phyloP scores from a whole-genome alignment of 148 eudicot genomes.

The Cornus controversa region DNA sequence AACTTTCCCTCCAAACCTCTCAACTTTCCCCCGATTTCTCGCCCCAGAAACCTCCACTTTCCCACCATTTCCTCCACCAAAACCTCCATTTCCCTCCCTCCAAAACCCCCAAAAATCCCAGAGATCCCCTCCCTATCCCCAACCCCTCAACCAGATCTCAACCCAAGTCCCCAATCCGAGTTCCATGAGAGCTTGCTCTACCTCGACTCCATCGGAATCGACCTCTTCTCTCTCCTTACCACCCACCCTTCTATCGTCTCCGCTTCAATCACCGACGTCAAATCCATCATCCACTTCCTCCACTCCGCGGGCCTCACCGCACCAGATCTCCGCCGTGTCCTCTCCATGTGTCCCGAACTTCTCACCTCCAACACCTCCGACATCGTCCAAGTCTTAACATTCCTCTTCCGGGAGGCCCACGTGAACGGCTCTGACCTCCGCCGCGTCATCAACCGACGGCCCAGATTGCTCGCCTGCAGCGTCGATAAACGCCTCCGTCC shows the following conservation, averaged over 20 bases:
- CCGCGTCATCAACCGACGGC: conserved; percentile 68
- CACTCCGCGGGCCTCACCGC: conserved; percentile 42
- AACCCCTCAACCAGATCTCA: background rate
- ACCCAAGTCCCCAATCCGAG: conserved; percentile 14
- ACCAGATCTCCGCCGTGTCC: conserved; percentile 53
- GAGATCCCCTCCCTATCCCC: conserved; percentile 18
- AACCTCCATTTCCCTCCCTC: conserved; percentile 19
- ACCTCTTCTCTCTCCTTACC: conserved; percentile 46
- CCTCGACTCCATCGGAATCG: conserved; percentile 82
- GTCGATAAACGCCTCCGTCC: conserved; percentile 72
- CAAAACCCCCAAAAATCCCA: conserved; percentile 27
- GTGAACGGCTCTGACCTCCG: conserved; percentile 48
- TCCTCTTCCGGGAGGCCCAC: conserved; percentile 76
- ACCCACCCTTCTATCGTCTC: conserved; percentile 44
- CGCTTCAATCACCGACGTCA: conserved; percentile 46
- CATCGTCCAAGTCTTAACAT: conserved; percentile 54
- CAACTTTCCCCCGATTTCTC: background rate
- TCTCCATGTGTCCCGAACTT: conserved; percentile 69
- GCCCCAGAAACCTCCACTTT: conserved; percentile 1
- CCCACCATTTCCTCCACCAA: conserved; percentile 20
- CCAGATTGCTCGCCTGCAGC: conserved; percentile 53
- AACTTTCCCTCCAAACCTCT: background rate
- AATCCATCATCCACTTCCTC: conserved; percentile 39
- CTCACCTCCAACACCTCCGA: conserved; percentile 34
- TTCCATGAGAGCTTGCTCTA: conserved; percentile 63